These are phyloP conservation scores for Corymbia calophylla DNA, from an alignment of 441 rosid species.

Conservation along the genomic window DNA sequence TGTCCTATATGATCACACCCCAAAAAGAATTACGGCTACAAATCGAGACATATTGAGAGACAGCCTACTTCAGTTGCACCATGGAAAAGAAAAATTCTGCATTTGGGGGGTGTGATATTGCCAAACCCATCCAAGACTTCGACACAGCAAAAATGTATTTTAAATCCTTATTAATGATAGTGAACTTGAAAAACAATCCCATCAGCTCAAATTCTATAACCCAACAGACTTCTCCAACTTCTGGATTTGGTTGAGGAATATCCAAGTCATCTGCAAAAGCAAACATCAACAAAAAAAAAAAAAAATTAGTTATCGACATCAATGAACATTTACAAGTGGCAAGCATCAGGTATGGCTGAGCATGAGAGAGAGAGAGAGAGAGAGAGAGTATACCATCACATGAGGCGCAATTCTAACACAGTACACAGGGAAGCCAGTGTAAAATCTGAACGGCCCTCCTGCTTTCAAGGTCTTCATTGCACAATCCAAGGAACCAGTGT, in stretches of 20 bases:
- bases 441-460: conserved; percentile 88
- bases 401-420: conserved; percentile 96
- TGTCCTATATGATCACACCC: background rate
- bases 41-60: background rate
- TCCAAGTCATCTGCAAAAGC: conserved; percentile 94
- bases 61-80: conserved; percentile 16
- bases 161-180: background rate
- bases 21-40: background rate
- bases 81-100: conserved; percentile 7
- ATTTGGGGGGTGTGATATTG: conserved; percentile 2
- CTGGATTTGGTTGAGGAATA: conserved; percentile 94
- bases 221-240: conserved; percentile 53
- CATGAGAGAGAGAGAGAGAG: background rate
- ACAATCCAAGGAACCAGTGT: conserved; percentile 89
- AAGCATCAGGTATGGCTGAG: background rate
- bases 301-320: background rate
- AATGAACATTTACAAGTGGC: background rate
- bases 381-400: conserved; percentile 66
- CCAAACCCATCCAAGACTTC: conserved; percentile 8
- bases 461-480: conserved; percentile 67
- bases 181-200: background rate
- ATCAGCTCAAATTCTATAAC: conserved; percentile 22
- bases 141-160: conserved; percentile 7
- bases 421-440: conserved; percentile 95
- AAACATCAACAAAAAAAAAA: conserved; percentile 1